Evolutionary conservation across 805 yeast genomes (phyloP), one percentile per base, ranked within the genome.

Genomic region (Diddensiella caesifluorescens): DNA sequence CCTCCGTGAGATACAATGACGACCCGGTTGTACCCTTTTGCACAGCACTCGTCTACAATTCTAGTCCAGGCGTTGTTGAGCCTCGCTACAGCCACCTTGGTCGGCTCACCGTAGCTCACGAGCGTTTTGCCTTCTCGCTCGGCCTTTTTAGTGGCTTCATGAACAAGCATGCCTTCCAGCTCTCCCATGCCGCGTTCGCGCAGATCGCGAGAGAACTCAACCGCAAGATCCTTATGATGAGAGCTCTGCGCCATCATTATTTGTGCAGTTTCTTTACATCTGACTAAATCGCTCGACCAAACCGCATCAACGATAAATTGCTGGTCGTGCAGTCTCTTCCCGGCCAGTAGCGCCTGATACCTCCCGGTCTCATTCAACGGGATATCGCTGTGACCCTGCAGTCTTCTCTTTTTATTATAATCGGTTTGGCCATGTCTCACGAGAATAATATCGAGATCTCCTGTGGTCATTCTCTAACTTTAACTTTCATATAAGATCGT

Each of bases 361-460:
- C 55, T 42, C 0, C 95, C 95, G 3, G 65, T 68, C 0, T 63
- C 71, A 54, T 85, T 85, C 41, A 87, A 56, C 15, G 75, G 71
- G 3, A 79, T 75, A 55, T 86, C 81, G 34, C 38, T 54, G 55
- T 86, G 95, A 1, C 95, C 95, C 61, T 86, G 95, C 28, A 86
- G 61, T 37, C 82, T 80, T 61, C 77, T 80, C 40, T 71, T 57
- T 28, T 70, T 69, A 56, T 86, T 86, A 60, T 80, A 79, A 43
- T 79, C 79, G 0, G 95, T 86, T 58, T 83, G 92, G 1, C 95
- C 95, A 53, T 86, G 95, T 54, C 95, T 74, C 3, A 86, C 75
- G 4, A 85, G 59, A 19, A 50, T 28, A 10, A 53, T 35, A n/a
- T 41, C 34, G n/a, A 53, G 41, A 1, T 7, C 15, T 7, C 15